phyloP scores from a whole-genome alignment of 768 basidiomycete genomes.

The Mycena crocata region DNA sequence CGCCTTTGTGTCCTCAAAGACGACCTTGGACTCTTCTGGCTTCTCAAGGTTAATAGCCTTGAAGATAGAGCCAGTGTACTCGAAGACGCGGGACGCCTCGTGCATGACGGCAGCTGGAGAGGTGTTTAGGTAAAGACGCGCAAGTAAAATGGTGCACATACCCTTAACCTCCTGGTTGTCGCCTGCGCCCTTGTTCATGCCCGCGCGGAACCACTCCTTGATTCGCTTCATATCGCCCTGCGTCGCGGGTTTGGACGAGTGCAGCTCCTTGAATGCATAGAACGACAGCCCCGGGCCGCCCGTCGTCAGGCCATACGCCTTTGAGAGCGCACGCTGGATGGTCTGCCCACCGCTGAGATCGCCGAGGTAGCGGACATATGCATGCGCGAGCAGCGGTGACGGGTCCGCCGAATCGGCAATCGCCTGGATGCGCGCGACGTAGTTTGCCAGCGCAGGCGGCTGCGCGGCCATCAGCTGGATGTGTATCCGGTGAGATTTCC shows the following conservation, averaged over 20 bases:
- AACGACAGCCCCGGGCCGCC: conserved; percentile 68
- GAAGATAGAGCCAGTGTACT: conserved; percentile 61
- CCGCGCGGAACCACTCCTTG: conserved; percentile 76
- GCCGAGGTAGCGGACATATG: conserved; percentile 87
- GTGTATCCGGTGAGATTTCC: conserved; percentile 70
- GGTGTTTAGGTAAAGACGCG: neutral
- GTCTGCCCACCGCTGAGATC: conserved; percentile 85
- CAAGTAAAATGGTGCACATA: conserved; percentile 35
- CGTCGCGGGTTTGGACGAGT: conserved; percentile 55
- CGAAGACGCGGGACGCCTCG: conserved; percentile 64
- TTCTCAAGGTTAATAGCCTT: conserved; percentile 44
- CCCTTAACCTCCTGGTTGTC: conserved; percentile 56
- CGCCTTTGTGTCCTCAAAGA: conserved; percentile 49
- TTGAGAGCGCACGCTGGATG: conserved; percentile 70
- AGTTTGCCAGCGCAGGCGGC: conserved; percentile 62
- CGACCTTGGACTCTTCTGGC: conserved; percentile 47
- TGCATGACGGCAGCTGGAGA: conserved; percentile 54
- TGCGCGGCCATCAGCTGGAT: conserved; percentile 53
- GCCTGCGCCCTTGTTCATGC: conserved; percentile 63
- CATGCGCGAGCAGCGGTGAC: conserved; percentile 74
- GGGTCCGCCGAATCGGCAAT: conserved; percentile 59
- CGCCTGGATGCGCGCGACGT: conserved; percentile 64
- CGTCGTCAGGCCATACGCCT: conserved; percentile 73
- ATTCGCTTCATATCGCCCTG: conserved; percentile 76
- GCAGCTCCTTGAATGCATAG: conserved; percentile 74